Evolutionary conservation across 2,329 filamentous ascomycete genomes (phyloP), one percentile per base, ranked within the genome.

Genomic region (Colletotrichum sp.): DNA sequence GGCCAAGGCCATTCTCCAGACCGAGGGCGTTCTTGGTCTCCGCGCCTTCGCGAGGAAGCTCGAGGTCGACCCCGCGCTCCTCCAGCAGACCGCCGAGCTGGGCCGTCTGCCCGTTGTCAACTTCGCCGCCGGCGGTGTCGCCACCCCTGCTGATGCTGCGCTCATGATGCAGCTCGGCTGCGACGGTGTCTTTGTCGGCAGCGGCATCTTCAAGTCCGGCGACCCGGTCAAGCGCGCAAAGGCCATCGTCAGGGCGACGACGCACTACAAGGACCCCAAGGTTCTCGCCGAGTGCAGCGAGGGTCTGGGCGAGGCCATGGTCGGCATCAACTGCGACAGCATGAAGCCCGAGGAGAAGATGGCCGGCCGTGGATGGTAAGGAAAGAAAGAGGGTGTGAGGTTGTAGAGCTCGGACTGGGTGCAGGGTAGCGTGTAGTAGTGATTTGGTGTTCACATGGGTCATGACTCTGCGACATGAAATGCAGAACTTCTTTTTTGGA

Each of bases 131-230:
- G 97, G 97, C n/a, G 97, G 97, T 73, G 94, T 99, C n/a, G 97
- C 97, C n/a, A 99, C 97, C 1, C 97, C 97, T 0, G 97, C 97
- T 0, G 97, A 99, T 85, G 97, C 97, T 1, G 97, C 97, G 3
- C 89, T 99, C 75, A 87, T 99, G 96, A 99, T 99, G 97, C 96
- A 98, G 89, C 89, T 99, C 78, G 97, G 97, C 76, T 98, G 97
- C 83, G 97, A 99, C 82, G 97, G 97, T 74, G 97, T 99, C 43
- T 99, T 99, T 83, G 97, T 99, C 43, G 97, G 97, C 32, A 96
- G 93, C 73, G 97, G 97, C 32, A 98, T 98, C 85, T 99, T 99
- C 92, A 98, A 98, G 92, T 95, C 92, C 7, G 96, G 96, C 21
- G 94, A 98, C 85, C 94, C 97, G 26, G 92, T 93, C 59, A 95